Evolutionary conservation across 768 basidiomycete species (phyloP), one percentile per base, ranked within the genome.

Genomic region (Phlegmacium glaucopus): DNA sequence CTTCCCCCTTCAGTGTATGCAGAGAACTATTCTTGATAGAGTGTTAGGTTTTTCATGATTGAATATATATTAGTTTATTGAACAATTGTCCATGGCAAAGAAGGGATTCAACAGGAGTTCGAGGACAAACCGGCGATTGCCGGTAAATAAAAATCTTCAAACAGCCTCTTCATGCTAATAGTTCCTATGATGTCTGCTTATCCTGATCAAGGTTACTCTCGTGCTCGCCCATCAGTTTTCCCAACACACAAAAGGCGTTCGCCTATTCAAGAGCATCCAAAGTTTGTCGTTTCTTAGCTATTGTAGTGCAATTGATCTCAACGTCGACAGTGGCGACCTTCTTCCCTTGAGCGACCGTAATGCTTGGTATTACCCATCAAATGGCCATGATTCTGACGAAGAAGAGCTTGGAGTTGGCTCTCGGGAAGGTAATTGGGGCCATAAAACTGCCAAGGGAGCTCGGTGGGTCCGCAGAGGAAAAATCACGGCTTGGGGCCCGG

Each of bases 391-490:
- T 48, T 82, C 83, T 12, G 82, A 85, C 51, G 82, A 82, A 36
- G 82, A 84, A 50, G 68, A 78, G 30, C 56, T 72, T 15, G 58
- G 65, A 43, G 64, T 72, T 45, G 72, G 74, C 27, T 66, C 75
- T 34, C 72, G 72, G 10, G 70, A 74, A 37, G 86, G 91, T 29
- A 94, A 94, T 55, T 93, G 91, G 89, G 91, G 91, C 3, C 79
- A 82, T 49, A 94, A 94, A 68, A 78, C 75, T 9, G 66, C 75
- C 48, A 82, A 81, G 61, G 83, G 82, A n/a, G 80, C 87, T 15
- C 75, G 90, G 60, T 93, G 90, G 90, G 75, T 87, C 41, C 79
- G 90, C 13, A 79, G 76, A 61, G 88, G 90, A 39, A 93, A 94
- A 66, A 80, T 91, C 49, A 79, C 81, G 25, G 72, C 83, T 11